These are phyloP conservation scores for Spathaspora girioi DNA, from an alignment of 805 yeast species.

Conservation along the genomic window DNA sequence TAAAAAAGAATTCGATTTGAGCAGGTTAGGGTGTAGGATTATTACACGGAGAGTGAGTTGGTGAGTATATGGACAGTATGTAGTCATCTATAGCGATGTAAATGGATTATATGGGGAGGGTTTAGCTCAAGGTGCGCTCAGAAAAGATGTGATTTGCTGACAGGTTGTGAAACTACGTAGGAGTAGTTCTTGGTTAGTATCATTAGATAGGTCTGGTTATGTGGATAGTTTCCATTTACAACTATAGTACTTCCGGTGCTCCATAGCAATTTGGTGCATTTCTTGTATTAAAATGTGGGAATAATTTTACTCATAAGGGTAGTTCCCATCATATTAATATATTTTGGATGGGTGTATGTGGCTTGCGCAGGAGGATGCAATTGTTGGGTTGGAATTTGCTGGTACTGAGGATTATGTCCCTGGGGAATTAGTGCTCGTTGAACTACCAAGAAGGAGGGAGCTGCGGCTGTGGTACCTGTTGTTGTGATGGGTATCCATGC, in stretches of 20 bases:
- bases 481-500: slow-evolving; percentile 7
- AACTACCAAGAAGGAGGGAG: background rate
- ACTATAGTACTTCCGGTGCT: slow-evolving; percentile 10
- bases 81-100: too few species aligned
- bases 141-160: too few species aligned
- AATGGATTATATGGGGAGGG: too few species aligned
- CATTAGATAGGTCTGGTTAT: too few species aligned
- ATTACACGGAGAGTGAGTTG: too few species aligned
- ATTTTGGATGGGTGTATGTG: slow-evolving; percentile 6
- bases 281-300: slow-evolving; percentile 13
- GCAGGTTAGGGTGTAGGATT: too few species aligned
- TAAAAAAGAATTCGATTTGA: too few species aligned
- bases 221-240: slow-evolving; percentile 8
- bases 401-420: slow-evolving; percentile 3
- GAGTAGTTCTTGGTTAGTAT: too few species aligned
- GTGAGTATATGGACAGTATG: too few species aligned
- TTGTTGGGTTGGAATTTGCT: slow-evolving; percentile 4
- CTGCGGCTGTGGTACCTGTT: slow-evolving; percentile 1
- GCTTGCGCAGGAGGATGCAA: background rate
- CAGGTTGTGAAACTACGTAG: too few species aligned
- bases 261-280: slow-evolving; percentile 3
- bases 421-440: background rate
- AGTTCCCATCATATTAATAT: slow-evolving; percentile 1
- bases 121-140: too few species aligned
- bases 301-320: slow-evolving; percentile 19